These are phyloP conservation scores for Dalbergia cultrata DNA, from an alignment of 306 rosid genomes.

Conservation along the genomic window DNA sequence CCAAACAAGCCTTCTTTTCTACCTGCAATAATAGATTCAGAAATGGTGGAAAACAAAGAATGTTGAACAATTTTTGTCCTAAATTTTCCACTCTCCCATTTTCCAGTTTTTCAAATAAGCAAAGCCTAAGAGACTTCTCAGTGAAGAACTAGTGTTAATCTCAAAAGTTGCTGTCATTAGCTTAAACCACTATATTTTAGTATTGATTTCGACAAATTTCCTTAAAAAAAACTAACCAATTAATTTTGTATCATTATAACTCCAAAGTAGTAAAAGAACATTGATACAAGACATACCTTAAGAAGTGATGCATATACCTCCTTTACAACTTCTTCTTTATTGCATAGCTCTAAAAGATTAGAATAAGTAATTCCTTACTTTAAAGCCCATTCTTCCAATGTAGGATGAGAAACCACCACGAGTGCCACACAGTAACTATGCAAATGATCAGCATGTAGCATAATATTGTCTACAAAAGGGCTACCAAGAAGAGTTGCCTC, in stretches of 20 bases:
- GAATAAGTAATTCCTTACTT: conserved; percentile 70
- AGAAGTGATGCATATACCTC: conserved; percentile 74
- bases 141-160: background rate
- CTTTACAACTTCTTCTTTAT: conserved; percentile 71
- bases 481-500: conserved; percentile 84
- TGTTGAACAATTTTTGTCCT: conserved; percentile 75
- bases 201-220: background rate
- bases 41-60: too few species aligned
- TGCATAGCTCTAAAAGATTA: conserved; percentile 70
- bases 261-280: conserved; percentile 26
- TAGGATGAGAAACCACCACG: conserved; percentile 73
- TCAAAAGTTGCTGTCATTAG: conserved; percentile 10
- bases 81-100: background rate
- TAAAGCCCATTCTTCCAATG: conserved; percentile 83
- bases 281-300: conserved; percentile 61
- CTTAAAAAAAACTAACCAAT: background rate
- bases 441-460: conserved; percentile 92
- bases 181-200: background rate
- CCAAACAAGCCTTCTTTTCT: too few species aligned
- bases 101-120: too few species aligned
- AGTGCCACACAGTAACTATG: conserved; percentile 88
- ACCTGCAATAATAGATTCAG: too few species aligned
- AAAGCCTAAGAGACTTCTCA: background rate
- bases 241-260: background rate
- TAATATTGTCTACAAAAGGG: conserved; percentile 80